These are phyloP conservation scores for Gastrolobium villosum DNA, from an alignment of 306 rosid genomes.

Conservation along the genomic window DNA sequence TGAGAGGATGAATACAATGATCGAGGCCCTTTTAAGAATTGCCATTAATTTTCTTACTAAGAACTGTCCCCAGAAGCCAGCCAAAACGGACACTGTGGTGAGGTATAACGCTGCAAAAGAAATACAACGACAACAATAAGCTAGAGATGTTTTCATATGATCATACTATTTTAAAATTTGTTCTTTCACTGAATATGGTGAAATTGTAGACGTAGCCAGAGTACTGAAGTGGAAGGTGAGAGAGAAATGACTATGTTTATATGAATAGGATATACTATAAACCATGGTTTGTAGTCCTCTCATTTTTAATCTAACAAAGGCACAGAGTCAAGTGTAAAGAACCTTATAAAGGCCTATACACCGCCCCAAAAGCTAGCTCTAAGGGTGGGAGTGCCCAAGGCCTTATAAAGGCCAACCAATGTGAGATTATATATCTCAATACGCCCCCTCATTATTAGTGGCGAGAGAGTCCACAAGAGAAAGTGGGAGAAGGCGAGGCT, in stretches of 20 bases:
- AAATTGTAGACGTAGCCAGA: not conserved
- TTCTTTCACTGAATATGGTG: not conserved
- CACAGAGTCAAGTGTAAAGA: no score
- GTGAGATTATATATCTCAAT: no score
- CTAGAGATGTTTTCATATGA: not conserved
- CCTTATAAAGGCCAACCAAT: no score
- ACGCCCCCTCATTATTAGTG: no score
- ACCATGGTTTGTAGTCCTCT: slow-evolving; percentile 13
- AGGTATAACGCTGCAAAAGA: slow-evolving; percentile 75
- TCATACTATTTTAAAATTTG: not conserved
- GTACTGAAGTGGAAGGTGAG: slow-evolving; percentile 1
- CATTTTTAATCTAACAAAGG: not conserved
- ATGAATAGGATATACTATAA: not conserved
- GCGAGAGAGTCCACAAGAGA: no score
- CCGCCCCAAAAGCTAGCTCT: no score
- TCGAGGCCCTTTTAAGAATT: slow-evolving; percentile 73
- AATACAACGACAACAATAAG: not conserved
- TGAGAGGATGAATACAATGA: slow-evolving; percentile 87
- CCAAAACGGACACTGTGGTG: slow-evolving; percentile 73
- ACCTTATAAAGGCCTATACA: no score
- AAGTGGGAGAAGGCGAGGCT: no score
- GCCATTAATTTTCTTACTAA: slow-evolving; percentile 67
- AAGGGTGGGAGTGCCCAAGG: no score
- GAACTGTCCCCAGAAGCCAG: slow-evolving; percentile 89
- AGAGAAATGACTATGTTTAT: not conserved